These are phyloP conservation scores for Chrysoporthe austroafricana DNA, from an alignment of 2,329 filamentous ascomycete species.

Conservation along the genomic window DNA sequence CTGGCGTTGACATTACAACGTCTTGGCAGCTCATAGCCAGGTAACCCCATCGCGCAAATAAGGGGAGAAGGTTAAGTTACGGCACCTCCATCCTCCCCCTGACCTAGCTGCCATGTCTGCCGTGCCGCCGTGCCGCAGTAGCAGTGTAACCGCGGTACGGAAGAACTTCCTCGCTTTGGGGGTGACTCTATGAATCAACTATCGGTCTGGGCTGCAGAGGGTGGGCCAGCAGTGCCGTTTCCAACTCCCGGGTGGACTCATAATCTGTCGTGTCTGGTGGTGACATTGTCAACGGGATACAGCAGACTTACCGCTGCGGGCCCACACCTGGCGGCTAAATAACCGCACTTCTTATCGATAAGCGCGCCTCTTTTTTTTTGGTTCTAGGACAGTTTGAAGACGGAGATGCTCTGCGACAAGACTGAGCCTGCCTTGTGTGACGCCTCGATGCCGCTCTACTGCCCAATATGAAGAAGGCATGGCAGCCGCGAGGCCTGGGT, in stretches of 20 bases:
- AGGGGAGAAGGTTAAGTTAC: not conserved
- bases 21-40: not conserved
- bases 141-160: no score
- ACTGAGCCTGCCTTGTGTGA: not conserved
- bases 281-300: not conserved
- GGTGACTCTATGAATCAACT: not conserved
- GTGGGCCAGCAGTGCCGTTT: not conserved
- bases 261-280: not conserved
- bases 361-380: not conserved
- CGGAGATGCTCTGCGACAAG: not conserved
- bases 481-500: conserved; percentile 36
- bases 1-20: not conserved
- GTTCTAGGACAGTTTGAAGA: not conserved
- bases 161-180: not conserved
- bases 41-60: not conserved
- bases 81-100: not conserved
- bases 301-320: not conserved
- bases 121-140: not conserved
- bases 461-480: conserved; percentile 38
- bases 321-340: not conserved
- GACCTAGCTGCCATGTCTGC: not conserved
- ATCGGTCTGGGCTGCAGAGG: not conserved
- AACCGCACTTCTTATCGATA: conserved; percentile 13
- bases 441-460: conserved; percentile 11
- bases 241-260: not conserved